These are phyloP conservation scores for Tinospora cordifolia DNA, from an alignment of 164 flowering plant species.

Conservation along the genomic window DNA sequence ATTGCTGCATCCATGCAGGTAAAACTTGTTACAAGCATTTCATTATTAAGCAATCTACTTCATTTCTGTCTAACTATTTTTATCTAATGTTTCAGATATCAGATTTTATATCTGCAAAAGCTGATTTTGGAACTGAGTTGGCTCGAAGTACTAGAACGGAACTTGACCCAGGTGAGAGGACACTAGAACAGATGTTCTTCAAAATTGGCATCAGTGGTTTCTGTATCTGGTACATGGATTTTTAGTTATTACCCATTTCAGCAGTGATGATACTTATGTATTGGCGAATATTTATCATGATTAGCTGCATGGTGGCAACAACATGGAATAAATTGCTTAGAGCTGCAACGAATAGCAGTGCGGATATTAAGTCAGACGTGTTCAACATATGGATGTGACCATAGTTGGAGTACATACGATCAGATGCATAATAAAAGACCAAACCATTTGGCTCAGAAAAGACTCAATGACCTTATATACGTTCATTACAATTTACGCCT, in stretches of 20 bases:
- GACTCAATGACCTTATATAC: constrained; percentile 49
- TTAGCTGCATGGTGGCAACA: constrained; percentile 97
- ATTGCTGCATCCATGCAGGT: constrained; percentile 79
- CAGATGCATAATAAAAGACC: constrained; percentile 38
- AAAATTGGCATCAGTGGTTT: background rate
- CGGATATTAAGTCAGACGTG: constrained; percentile 81
- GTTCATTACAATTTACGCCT: constrained; percentile 77
- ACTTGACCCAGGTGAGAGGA: constrained; percentile 64
- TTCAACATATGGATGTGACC: constrained; percentile 71
- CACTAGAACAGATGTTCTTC: background rate
- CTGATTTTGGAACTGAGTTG: constrained; percentile 85
- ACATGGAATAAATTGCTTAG: constrained; percentile 73
- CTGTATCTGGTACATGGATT: constrained; percentile 10
- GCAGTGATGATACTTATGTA: background rate
- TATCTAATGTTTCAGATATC: constrained; percentile 58
- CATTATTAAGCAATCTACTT: background rate
- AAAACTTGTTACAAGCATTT: background rate
- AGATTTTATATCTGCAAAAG: constrained; percentile 60
- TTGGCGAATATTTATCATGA: constrained; percentile 7
- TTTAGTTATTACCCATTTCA: background rate
- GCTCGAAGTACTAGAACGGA: constrained; percentile 70
- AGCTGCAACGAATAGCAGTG: constrained; percentile 66
- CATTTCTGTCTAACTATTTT: background rate
- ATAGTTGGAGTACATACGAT: constrained; percentile 66
- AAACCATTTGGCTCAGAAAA: constrained; percentile 45